phyloP scores from a whole-genome alignment of 352 stramenopile species.

The Globisporangium irregulare region DNA sequence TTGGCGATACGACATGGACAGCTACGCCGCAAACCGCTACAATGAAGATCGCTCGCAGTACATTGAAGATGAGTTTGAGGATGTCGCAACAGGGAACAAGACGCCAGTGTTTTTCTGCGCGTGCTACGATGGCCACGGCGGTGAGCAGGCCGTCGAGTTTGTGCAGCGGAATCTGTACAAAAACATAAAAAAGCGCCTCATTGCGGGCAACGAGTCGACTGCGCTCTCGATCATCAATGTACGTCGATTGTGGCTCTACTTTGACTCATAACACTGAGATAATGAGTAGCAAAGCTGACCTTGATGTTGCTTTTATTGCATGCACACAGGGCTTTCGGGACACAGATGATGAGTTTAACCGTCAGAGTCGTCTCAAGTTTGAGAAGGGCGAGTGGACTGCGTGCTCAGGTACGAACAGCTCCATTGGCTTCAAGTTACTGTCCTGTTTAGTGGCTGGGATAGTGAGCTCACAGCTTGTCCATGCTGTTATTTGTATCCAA shows the following conservation, averaged over 20 bases:
- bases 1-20: conserved; percentile 71
- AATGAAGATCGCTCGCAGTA: conserved; percentile 68
- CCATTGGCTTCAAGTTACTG: neutral
- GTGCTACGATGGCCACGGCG: conserved; percentile 70
- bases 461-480: neutral
- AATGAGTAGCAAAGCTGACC: neutral
- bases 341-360: conserved; percentile 62
- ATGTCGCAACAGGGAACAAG: conserved; percentile 11
- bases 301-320: neutral
- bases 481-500: neutral
- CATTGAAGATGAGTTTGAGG: conserved; percentile 35
- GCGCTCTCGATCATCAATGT: conserved; percentile 45
- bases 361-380: conserved; percentile 49
- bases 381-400: conserved; percentile 49
- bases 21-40: conserved; percentile 59
- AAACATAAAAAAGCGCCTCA: conserved; percentile 48
- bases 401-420: conserved; percentile 27
- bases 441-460: neutral
- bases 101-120: conserved; percentile 59
- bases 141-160: conserved; percentile 61
- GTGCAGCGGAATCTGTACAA: conserved; percentile 61
- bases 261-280: neutral
- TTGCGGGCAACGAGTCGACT: conserved; percentile 25
- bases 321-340: conserved; percentile 40
- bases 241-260: neutral